Conservation (phyloP, 257 asterid genomes). For the Salvia miltiorrhiza region DNA sequence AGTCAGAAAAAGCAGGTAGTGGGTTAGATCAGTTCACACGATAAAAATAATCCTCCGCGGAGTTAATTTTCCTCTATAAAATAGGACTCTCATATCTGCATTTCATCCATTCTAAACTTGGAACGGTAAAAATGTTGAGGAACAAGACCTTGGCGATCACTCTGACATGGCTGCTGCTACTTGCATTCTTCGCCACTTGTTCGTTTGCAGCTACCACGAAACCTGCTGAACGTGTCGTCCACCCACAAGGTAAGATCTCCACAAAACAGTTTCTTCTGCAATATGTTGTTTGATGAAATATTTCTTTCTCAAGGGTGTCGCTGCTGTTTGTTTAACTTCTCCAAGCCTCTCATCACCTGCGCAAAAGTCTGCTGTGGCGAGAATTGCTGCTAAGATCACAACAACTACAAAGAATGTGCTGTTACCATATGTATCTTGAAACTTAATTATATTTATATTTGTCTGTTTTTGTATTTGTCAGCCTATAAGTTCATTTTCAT, state of each 20-base stretch:
- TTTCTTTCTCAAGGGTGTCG: slow-evolving; percentile 34
- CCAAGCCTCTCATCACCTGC: slow-evolving; percentile 30
- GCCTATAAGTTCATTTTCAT: not conserved
- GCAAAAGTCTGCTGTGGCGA: slow-evolving; percentile 27
- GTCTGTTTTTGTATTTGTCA: no score
- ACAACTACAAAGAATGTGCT: not conserved
- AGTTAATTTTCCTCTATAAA: slow-evolving; percentile 6
- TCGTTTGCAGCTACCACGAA: slow-evolving; percentile 24
- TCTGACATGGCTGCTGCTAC: slow-evolving; percentile 34
- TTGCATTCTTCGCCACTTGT: slow-evolving; percentile 24
- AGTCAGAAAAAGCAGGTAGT: slow-evolving; percentile 23
- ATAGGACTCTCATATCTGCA: slow-evolving; percentile 2
- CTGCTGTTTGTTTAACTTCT: slow-evolving; percentile 34
- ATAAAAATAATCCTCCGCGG: not conserved
- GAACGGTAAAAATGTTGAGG: slow-evolving; percentile 18
- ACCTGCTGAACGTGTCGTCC: slow-evolving; percentile 17
- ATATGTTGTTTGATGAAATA: not conserved
- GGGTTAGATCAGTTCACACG: slow-evolving; percentile 11
- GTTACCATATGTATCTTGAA: not conserved
- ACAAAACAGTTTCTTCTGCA: not conserved
- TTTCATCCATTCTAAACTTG: not conserved
- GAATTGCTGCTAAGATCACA: slow-evolving; percentile 31
- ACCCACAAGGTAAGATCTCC: slow-evolving; percentile 26
- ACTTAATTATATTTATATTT: not conserved
- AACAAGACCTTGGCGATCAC: slow-evolving; percentile 17